Base-by-base conservation (phyloP, 768 basidiomycete species). In the Cystobasidium tubakii region DNA sequence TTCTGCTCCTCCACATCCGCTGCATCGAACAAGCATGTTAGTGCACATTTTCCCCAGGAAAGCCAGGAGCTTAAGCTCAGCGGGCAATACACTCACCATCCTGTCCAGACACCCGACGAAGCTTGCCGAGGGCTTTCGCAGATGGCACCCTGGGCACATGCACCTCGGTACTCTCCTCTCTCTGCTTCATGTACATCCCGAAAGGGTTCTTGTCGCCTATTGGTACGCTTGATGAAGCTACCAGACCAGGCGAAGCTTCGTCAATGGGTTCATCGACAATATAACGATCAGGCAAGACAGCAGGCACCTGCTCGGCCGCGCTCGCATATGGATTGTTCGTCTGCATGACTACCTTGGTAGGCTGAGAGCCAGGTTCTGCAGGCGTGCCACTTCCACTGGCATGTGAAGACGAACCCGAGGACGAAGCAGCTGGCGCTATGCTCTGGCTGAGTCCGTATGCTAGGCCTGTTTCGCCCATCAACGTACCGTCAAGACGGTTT, bases 1-100 rank as follows among this genome's bases (percentile, higher is more conserved):
- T 71, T 46, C 69, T 71, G 53, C 55, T 71, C 69, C 54, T 71
- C 69, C 54, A 36, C 53, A 42, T 71, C 69, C n/a, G 43, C 69
- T 71, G 55, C 50, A 39, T 6, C 36, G 3, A 65, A 34, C 12
- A 7, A 12, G 10, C 12, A 19, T 65, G 62, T 65, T 33, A 36
- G 34, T n/a, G n/a, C 27, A 29, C 27, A 9, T 9, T 10, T 33
- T 23, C 33, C 3, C 36, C 7, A 63, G 7, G 29, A n/a, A n/a
- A n/a, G n/a, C n/a, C n/a, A n/a, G n/a, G n/a, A n/a, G n/a, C n/a
- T n/a, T 42, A 39, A n/a, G 23, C 43, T 53, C 13, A 25, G 3
- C 53, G 25, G n/a, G 21, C 9, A 17, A 19, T 27, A 10, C 12
- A 57, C 54, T 27, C 29, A 71, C 69, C 55, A 2, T 23, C 46